Evolutionary conservation across 2,329 filamentous ascomycete genomes (phyloP).

Genomic region (Leptographium lundbergii): DNA sequence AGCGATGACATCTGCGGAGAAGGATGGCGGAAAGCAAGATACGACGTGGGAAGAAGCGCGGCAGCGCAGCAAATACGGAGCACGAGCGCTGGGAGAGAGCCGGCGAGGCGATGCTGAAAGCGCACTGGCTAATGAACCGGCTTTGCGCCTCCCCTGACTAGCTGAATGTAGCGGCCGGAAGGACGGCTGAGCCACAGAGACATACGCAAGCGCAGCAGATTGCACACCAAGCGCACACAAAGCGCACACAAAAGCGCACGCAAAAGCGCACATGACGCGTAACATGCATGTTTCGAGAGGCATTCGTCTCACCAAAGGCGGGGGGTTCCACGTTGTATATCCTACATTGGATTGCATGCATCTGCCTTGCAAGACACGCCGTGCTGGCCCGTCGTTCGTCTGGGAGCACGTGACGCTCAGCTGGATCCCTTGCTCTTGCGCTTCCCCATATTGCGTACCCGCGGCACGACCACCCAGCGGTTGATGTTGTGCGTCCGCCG

Average conservation of each 20-base stretch:
- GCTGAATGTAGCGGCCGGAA: too few species aligned
- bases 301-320: not conserved
- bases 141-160: not conserved
- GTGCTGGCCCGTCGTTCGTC: too few species aligned
- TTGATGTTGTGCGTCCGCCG: slow-evolving; percentile 80
- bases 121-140: not conserved
- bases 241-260: too few species aligned
- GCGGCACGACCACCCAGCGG: slow-evolving; percentile 75
- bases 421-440: slow-evolving; percentile 32
- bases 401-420: not conserved
- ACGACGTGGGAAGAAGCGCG: too few species aligned
- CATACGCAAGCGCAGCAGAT: too few species aligned
- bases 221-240: too few species aligned
- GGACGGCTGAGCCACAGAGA: not conserved
- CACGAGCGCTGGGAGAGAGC: too few species aligned
- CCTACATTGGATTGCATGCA: not conserved
- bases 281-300: not conserved
- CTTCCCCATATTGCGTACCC: slow-evolving; percentile 84
- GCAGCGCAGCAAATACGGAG: too few species aligned
- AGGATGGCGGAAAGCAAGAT: too few species aligned
- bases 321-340: too few species aligned
- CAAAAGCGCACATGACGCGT: too few species aligned
- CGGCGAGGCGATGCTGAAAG: not conserved
- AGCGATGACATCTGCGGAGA: too few species aligned
- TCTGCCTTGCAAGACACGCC: not conserved